Evolutionary conservation across 768 basidiomycete species (phyloP).

Genomic region (Lactarius deliciosus): DNA sequence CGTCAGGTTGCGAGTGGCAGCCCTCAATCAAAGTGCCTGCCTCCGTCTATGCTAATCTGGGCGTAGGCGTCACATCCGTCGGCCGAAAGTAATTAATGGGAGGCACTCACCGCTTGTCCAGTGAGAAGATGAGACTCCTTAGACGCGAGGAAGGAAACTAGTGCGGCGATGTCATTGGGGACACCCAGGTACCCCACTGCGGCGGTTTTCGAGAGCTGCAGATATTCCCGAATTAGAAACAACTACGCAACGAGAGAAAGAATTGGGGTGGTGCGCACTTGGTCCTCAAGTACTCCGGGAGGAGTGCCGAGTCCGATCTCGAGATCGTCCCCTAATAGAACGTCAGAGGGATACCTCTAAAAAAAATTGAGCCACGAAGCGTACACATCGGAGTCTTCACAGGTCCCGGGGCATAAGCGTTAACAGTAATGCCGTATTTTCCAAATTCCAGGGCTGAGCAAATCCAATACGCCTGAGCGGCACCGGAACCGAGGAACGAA

Average conservation of each 20-base stretch:
- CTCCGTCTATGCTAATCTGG: constrained; percentile 27
- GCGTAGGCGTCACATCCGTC: constrained; percentile 3
- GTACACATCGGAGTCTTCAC: constrained; percentile 30
- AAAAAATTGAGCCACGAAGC: neutral
- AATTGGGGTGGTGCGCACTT: constrained; percentile 6
- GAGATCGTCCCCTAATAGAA: constrained; percentile 20
- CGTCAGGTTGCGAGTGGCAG: neutral
- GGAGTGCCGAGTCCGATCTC: constrained; percentile 11
- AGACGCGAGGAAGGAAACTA: constrained; percentile 39
- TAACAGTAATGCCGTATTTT: constrained; percentile 31
- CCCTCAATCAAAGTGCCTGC: constrained; percentile 22
- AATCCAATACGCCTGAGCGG: neutral
- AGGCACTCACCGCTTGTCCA: constrained; percentile 29
- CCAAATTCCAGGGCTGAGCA: constrained; percentile 29
- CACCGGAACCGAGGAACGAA: neutral
- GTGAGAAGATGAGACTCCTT: constrained; percentile 36
- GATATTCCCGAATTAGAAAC: neutral
- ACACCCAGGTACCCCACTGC: constrained; percentile 31
- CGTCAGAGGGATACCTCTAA: neutral
- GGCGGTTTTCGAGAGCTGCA: constrained; percentile 21
- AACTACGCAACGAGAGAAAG: no score
- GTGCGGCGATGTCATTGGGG: constrained; percentile 33
- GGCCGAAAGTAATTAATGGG: neutral
- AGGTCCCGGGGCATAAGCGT: constrained; percentile 31
- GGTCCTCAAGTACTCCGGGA: constrained; percentile 21